Conservation (phyloP, 768 basidiomycete species). For the Tubosaeta brunneosetosa region DNA sequence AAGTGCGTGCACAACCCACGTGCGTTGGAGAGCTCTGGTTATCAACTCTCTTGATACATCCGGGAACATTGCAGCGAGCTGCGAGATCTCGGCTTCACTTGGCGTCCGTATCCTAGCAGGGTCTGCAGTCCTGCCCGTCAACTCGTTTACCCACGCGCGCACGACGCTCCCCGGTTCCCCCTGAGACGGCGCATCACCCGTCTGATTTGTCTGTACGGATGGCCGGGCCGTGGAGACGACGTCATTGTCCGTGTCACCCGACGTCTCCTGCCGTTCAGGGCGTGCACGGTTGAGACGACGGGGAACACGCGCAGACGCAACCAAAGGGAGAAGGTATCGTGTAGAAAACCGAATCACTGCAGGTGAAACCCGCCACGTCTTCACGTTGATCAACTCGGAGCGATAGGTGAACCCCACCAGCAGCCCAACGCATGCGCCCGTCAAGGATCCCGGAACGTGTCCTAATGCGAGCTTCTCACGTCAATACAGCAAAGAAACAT, state of each 20-base stretch:
- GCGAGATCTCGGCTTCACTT: slow-evolving; percentile 68
- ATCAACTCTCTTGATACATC: slow-evolving; percentile 68
- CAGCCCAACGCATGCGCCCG: slow-evolving; percentile 60
- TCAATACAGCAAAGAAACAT: slow-evolving; percentile 2
- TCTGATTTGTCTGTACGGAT: slow-evolving; percentile 22
- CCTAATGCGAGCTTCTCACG: slow-evolving; percentile 59
- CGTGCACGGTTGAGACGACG: slow-evolving; percentile 70
- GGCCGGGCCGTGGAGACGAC: slow-evolving; percentile 58
- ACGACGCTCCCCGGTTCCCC: slow-evolving; percentile 44
- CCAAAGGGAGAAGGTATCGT: slow-evolving; percentile 58
- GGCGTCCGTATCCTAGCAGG: slow-evolving; percentile 64
- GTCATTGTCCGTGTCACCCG: slow-evolving; percentile 41
- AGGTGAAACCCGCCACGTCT: slow-evolving; percentile 71
- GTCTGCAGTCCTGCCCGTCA: slow-evolving; percentile 61
- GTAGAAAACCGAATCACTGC: slow-evolving; percentile 49
- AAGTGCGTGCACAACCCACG: slow-evolving; percentile 41
- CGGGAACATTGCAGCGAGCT: slow-evolving; percentile 81
- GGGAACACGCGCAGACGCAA: slow-evolving; percentile 61
- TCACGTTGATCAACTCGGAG: slow-evolving; percentile 74
- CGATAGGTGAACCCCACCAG: slow-evolving; percentile 75
- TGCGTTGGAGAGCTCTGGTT: slow-evolving; percentile 74
- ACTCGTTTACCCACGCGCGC: slow-evolving; percentile 75
- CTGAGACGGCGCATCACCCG: slow-evolving; percentile 16
- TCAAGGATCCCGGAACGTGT: slow-evolving; percentile 60
- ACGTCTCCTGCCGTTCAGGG: slow-evolving; percentile 44